These are phyloP conservation scores for Komagataella phaffii DNA, from an alignment of 805 yeast genomes.

Conservation along the genomic window DNA sequence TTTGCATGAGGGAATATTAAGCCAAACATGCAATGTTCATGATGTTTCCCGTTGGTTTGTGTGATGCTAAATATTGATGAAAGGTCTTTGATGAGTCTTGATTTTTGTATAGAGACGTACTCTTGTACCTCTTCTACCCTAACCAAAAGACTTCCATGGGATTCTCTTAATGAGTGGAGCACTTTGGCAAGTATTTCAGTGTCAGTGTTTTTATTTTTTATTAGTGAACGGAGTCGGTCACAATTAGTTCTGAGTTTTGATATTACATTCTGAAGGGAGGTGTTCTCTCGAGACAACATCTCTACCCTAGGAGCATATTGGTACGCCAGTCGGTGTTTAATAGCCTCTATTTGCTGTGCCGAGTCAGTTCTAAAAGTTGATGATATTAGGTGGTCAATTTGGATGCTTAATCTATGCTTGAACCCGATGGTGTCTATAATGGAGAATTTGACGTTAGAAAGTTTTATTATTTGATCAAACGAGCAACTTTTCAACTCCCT, in stretches of 20 bases:
- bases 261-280: not conserved
- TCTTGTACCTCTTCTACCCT: conserved; percentile 2
- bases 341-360: not conserved
- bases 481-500: conserved; percentile 10
- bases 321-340: not conserved
- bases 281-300: not conserved
- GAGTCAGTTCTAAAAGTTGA: too few species aligned
- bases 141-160: not conserved
- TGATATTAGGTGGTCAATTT: conserved; percentile 5
- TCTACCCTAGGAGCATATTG: not conserved
- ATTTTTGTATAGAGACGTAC: not conserved
- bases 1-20: conserved; percentile 2
- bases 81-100: not conserved
- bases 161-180: not conserved
- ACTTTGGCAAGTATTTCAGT: not conserved
- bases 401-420: not conserved
- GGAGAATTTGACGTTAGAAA: conserved; percentile 23
- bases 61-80: conserved; percentile 5
- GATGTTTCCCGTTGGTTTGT: conserved; percentile 2
- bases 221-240: not conserved
- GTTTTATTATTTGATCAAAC: conserved; percentile 27
- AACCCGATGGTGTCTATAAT: conserved; percentile 17
- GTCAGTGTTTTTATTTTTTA: not conserved
- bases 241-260: conserved; percentile 1
- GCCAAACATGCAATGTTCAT: conserved; percentile 4